Evolutionary conservation across 2,329 filamentous ascomycete genomes (phyloP), one percentile per base, ranked within the genome.

Genomic region (Aureobasidium sp.): DNA sequence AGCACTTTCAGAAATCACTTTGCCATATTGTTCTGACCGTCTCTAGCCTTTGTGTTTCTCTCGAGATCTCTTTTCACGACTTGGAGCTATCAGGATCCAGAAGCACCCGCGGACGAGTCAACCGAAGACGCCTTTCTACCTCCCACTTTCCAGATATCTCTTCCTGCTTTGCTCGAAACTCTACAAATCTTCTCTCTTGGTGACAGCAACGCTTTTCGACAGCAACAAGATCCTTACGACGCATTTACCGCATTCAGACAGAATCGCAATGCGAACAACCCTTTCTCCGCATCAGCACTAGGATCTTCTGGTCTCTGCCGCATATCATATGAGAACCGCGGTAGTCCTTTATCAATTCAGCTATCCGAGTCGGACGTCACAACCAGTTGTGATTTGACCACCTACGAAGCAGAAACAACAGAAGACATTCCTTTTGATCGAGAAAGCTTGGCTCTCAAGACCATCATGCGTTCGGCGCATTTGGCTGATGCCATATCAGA

Each of bases 311-410:
- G 92, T 44, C 89, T 92, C 11, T 97, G 93, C 73, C 89, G 88
- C 50, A 81, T 99, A 41, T 82, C 87, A 53, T 97, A 97, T 72
- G 76, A 81, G 29, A 81, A 86, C 58, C 80, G 85, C 29, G 94
- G 94, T 4, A 85, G 86, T 3, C 88, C 91, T 0, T 85, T 99
- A 65, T 88, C 88, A 89, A 94, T 99, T 97, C 76, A 97, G 90
- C 2, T 90, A 87, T 62, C 81, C 97, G 67, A 93, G 91, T 76
- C 94, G 97, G 65, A 94, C 92, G 64, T 97, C 50, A 92, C 88
- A 62, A 97, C 92, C 0, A 95, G 89, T 9, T 96, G 92, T 74
- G 88, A 94, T 64, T 79, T 99, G 57, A 90, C 88, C 8, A 97
- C 94, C 0, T 99, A 97, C 75, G 67, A 69, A 54, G 68, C 70